phyloP scores from a whole-genome alignment of 768 basidiomycete genomes.

The Kwoniella europaea region DNA sequence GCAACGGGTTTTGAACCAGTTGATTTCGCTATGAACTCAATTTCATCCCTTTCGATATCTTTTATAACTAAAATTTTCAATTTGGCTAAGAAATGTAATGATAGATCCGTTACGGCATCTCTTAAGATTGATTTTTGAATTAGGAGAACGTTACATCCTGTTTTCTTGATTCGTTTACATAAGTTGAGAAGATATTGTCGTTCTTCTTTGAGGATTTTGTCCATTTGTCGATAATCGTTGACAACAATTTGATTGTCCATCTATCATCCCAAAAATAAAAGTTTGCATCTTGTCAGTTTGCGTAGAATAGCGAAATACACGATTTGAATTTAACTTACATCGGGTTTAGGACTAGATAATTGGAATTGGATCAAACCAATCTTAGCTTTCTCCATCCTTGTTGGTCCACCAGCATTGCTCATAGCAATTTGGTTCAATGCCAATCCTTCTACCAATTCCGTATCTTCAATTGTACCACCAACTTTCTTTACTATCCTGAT shows the following conservation, averaged over 20 bases:
- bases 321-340: slow-evolving; percentile 65
- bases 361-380: slow-evolving; percentile 99
- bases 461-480: slow-evolving; percentile 98
- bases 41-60: slow-evolving; percentile 97
- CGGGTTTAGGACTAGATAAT: slow-evolving; percentile 94
- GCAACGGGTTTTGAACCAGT: slow-evolving; percentile 94
- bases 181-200: slow-evolving; percentile 96
- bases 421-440: slow-evolving; percentile 97
- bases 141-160: slow-evolving; percentile 97
- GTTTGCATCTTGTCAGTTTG: slow-evolving; percentile 26
- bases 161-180: slow-evolving; percentile 99
- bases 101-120: slow-evolving; percentile 97
- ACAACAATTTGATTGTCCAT: slow-evolving; percentile 99
- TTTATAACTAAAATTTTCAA: slow-evolving; percentile 95
- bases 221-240: slow-evolving; percentile 99
- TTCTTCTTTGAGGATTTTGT: slow-evolving; percentile 99
- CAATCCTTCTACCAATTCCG: slow-evolving; percentile 92
- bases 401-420: slow-evolving; percentile 85
- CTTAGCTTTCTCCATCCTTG: slow-evolving; percentile 96
- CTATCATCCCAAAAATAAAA: slow-evolving; percentile 59
- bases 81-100: slow-evolving; percentile 94
- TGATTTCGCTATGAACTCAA: slow-evolving; percentile 93
- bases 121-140: slow-evolving; percentile 99
- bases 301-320: not conserved
- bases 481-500: slow-evolving; percentile 97